Conservation (phyloP, 2,329 filamentous ascomycete genomes). For the Bipolaris zeicola region DNA sequence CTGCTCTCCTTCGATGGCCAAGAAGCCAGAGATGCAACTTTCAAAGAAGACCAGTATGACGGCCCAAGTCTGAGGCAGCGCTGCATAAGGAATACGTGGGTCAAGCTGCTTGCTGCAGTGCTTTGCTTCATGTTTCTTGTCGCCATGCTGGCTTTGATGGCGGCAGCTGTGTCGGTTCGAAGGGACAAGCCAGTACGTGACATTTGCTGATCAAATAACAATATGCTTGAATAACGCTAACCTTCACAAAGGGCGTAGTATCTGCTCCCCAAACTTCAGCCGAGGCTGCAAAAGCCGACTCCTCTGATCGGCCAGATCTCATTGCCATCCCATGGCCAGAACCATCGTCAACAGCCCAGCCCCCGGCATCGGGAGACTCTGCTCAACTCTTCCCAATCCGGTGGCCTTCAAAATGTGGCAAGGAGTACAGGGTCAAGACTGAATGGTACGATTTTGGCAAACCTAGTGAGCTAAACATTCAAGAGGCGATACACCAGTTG, state of each 20-base stretch:
- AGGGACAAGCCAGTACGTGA: conserved; percentile 28
- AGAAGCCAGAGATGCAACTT: conserved; percentile 21
- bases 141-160: conserved; percentile 30
- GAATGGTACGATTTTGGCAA: conserved; percentile 38
- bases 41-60: conserved; percentile 34
- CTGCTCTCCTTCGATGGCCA: conserved; percentile 30
- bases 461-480: conserved; percentile 30
- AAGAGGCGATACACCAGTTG: conserved; percentile 39
- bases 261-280: conserved; percentile 11
- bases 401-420: conserved; percentile 44
- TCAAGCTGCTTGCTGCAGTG: conserved; percentile 28
- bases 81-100: conserved; percentile 28
- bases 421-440: conserved; percentile 41
- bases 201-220: not conserved
- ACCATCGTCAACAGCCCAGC: conserved; percentile 15
- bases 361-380: conserved; percentile 10
- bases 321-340: conserved; percentile 24
- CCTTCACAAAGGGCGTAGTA: conserved; percentile 3
- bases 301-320: conserved; percentile 14
- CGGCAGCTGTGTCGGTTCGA: conserved; percentile 22
- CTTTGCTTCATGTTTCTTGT: conserved; percentile 30
- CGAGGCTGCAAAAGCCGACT: conserved; percentile 19
- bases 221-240: conserved; percentile 6
- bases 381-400: conserved; percentile 41
- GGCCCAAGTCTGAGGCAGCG: conserved; percentile 25